These are phyloP conservation scores for Wolfiporia cocos DNA, from an alignment of 1,284 basidiomycete genomes.

Conservation along the genomic window DNA sequence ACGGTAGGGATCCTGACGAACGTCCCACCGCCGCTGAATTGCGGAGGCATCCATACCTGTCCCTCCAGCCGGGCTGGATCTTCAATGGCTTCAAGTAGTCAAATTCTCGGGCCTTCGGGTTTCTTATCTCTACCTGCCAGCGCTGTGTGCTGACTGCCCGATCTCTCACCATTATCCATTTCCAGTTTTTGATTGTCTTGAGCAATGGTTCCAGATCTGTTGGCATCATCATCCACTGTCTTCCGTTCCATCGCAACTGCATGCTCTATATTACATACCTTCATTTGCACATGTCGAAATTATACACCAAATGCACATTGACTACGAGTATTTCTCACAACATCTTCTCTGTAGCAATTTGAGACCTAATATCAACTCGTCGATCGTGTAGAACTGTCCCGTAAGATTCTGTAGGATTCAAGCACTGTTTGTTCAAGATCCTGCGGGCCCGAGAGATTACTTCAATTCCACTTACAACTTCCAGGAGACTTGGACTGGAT, in stretches of 20 bases:
- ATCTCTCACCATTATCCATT: no score
- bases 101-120: conserved; percentile 1
- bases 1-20: conserved; percentile 72
- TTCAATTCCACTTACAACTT: no score
- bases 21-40: conserved; percentile 84
- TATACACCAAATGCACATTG: conserved; percentile 12
- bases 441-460: no score
- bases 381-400: no score
- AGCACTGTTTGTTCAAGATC: no score
- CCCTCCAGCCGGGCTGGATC: conserved; percentile 69
- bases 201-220: no score
- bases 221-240: conserved; percentile 3
- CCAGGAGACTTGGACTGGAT: no score
- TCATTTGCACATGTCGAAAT: conserved; percentile 10
- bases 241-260: conserved; percentile 5
- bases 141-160: no score
- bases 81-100: conserved; percentile 55
- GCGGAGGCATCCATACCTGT: conserved; percentile 81
- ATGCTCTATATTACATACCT: conserved; percentile 17
- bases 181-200: no score
- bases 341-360: conserved; percentile 20
- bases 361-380: not conserved
- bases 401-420: no score
- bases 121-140: no score
- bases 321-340: conserved; percentile 17